Conservation (phyloP, 257 asterid species). For the Nicotiana noctiflora region DNA sequence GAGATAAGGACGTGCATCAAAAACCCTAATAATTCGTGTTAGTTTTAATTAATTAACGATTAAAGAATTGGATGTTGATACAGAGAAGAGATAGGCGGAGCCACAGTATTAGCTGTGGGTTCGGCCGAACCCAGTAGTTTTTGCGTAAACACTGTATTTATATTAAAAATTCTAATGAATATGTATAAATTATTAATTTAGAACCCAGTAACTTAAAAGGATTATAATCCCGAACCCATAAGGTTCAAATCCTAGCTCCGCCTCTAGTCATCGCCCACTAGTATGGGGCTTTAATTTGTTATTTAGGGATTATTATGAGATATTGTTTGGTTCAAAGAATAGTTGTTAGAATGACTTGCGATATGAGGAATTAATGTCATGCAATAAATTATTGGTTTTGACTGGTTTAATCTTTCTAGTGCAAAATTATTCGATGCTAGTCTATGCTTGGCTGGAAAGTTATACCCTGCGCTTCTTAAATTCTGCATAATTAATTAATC, state of each 20-base stretch:
- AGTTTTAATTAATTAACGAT: background rate
- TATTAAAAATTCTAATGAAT: too few relatives aligned
- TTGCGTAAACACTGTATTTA: too few relatives aligned
- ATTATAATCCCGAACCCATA: too few relatives aligned
- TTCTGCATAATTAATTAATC: background rate
- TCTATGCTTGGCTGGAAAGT: background rate
- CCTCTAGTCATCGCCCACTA: background rate
- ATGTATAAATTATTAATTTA: too few relatives aligned
- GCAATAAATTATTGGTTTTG: too few relatives aligned
- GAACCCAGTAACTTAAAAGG: too few relatives aligned
- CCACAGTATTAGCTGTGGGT: too few relatives aligned
- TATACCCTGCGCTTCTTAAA: too few relatives aligned
- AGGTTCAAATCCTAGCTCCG: too few relatives aligned
- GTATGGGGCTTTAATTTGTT: background rate
- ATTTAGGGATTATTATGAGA: background rate
- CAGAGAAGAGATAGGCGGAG: slow-evolving; percentile 5
- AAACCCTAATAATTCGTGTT: background rate
- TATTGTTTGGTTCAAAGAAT: background rate
- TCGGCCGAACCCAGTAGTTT: too few relatives aligned
- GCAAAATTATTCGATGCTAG: background rate
- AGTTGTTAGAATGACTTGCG: background rate
- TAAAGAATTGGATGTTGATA: background rate
- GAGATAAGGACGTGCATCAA: background rate
- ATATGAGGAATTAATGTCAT: background rate
- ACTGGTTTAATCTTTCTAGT: too few relatives aligned